Percentiles rank a stretch among this genome's conserved stretches.
Evolutionary conservation across 1,284 basidiomycete species (phyloP).

Genomic region (Irpex sp.): DNA sequence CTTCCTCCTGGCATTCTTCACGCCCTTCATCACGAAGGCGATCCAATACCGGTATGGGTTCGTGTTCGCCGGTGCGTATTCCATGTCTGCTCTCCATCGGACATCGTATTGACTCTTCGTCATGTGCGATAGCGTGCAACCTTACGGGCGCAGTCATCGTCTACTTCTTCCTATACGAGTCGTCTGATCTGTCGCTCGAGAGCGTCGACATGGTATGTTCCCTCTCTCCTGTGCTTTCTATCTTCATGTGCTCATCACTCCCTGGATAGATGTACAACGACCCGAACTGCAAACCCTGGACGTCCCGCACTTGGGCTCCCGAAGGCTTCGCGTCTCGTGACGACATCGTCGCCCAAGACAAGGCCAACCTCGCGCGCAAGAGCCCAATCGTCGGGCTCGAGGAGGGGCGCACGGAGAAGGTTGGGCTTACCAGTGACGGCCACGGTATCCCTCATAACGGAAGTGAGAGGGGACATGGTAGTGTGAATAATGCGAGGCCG

Average conservation of each 20-base stretch:
- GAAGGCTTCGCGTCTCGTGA: conserved; percentile 40
- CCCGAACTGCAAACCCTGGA: conserved; percentile 66
- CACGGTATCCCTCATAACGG: no score
- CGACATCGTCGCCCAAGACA: conserved; percentile 37
- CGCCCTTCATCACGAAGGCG: conserved; percentile 56
- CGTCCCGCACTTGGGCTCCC: conserved; percentile 53
- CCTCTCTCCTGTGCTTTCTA: background rate
- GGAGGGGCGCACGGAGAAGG: conserved; percentile 10
- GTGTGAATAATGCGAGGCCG: no score
- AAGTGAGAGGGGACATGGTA: no score
- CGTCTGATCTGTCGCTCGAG: conserved; percentile 67
- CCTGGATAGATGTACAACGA: conserved; percentile 66
- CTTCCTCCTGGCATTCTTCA: conserved; percentile 77
- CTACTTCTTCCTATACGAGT: conserved; percentile 79
- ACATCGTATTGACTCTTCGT: background rate
- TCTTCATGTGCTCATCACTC: background rate
- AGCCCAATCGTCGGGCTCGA: conserved; percentile 9
- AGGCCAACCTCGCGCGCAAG: conserved; percentile 26
- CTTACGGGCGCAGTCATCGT: conserved; percentile 62
- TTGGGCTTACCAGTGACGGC: background rate
- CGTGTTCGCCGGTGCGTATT: conserved; percentile 50
- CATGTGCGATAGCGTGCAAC: conserved; percentile 37
- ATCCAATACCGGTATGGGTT: conserved; percentile 72
- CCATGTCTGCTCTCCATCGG: background rate
- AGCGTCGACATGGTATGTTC: conserved; percentile 55